Evolutionary conservation across 306 rosid species (phyloP).

Genomic region (Castanospermum australe): DNA sequence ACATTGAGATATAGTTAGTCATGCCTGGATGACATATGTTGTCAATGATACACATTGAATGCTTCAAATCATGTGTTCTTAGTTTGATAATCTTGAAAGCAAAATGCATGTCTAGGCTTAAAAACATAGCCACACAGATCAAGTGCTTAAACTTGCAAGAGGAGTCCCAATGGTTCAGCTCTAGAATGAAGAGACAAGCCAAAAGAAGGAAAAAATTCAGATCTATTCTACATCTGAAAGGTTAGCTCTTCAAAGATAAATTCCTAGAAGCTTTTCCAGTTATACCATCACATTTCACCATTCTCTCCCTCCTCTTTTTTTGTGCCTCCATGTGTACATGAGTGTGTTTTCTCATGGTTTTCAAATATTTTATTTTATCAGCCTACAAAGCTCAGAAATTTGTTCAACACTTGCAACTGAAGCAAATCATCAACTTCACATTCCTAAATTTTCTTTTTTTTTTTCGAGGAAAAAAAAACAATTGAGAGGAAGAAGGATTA

Average conservation of each 20-base stretch:
- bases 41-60: slow-evolving; percentile 10
- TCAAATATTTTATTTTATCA: background rate
- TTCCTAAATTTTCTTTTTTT: background rate
- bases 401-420: background rate
- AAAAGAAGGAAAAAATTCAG: background rate
- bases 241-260: background rate
- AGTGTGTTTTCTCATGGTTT: background rate
- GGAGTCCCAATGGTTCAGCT: background rate
- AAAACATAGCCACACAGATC: background rate
- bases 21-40: slow-evolving; percentile 13
- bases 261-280: background rate
- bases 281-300: background rate
- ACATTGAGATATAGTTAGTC: slow-evolving; percentile 36
- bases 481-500: background rate
- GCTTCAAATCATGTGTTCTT: slow-evolving; percentile 1
- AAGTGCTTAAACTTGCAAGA: background rate
- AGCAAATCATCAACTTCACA: background rate
- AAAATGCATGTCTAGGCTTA: background rate
- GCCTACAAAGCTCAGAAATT: background rate
- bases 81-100: slow-evolving; percentile 3
- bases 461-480: background rate
- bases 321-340: background rate
- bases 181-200: background rate
- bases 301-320: background rate
- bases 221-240: background rate